Base-by-base conservation (phyloP, 306 rosid genomes). In the Arachis hypogaea region DNA sequence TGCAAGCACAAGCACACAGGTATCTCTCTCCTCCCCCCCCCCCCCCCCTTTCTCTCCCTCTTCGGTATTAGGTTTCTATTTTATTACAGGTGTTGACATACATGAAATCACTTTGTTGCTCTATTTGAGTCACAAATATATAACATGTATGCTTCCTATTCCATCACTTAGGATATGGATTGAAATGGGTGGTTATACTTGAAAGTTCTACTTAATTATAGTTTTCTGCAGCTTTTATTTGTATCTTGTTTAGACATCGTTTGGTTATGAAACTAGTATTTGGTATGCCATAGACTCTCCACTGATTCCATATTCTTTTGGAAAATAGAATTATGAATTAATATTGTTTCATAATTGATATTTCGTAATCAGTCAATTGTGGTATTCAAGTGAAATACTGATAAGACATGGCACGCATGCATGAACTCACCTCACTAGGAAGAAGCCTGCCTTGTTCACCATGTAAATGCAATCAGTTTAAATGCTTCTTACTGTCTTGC, bases 321-420 rank as follows among this genome's bases (percentile, higher is more conserved):
- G 2, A n/a, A 59, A 50, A 40, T 55, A 69, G 11, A 69, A 59
- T 54, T 43, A 47, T 51, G 11, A 69, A 59, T 54, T 43, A 47
- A 62, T 43, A 29, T 11, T 42, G 75, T 38, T 49, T 43, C 63
- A 7, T 59, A 36, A 40, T 38, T 7, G 56, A 58, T 28, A 59
- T 68, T 51, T 68, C 52, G 55, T 66, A 60, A 12, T 78, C 68
- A 57, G 42, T 55, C 68, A 45, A 7, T 41, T 63, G 36, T 46
- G 38, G 7, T 14, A 65, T 12, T 46, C 18, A 62, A 7, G 44
- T 33, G 33, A 22, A 56, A 71, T 7, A 11, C 14, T 38, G 49
- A 56, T 30, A 28, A 56, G 29, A 55, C 16, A 7, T 8, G 49
- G 9, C 49, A 44, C 9, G 49, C 0, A 6, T 43, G 46, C 46